These are phyloP conservation scores for Fusarium odoratissimum DNA, from an alignment of 2,329 filamentous ascomycete species.

Conservation along the genomic window DNA sequence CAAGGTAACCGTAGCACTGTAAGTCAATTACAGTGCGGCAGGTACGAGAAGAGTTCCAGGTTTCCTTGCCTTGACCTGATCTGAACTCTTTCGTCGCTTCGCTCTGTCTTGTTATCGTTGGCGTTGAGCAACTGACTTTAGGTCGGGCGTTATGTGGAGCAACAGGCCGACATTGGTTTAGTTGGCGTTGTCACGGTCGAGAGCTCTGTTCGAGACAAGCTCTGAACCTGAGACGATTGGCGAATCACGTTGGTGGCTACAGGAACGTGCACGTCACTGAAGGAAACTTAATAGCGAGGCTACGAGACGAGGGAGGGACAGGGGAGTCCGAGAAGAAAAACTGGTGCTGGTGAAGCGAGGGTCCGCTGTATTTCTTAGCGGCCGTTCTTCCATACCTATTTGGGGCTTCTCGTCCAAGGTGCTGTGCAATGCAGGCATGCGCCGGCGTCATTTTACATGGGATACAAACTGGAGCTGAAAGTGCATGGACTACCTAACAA, in stretches of 20 bases:
- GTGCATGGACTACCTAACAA: neutral
- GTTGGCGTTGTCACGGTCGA: constrained; percentile 9
- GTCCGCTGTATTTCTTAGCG: constrained; percentile 30
- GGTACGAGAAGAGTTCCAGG: constrained; percentile 12
- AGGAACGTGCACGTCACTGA: constrained; percentile 38
- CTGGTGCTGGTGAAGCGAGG: constrained; percentile 3
- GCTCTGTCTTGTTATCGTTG: constrained; percentile 20
- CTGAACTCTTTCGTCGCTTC: constrained; percentile 19
- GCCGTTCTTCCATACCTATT: constrained; percentile 14
- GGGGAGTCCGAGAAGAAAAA: neutral
- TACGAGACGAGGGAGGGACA: neutral
- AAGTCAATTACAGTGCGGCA: neutral
- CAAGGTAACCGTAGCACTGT: neutral
- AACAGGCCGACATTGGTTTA: constrained; percentile 14
- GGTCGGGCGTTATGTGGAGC: constrained; percentile 26
- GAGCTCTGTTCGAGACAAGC: constrained; percentile 34
- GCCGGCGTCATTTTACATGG: neutral
- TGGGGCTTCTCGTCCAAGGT: neutral
- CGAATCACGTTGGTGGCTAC: constrained; percentile 20
- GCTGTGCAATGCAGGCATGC: neutral
- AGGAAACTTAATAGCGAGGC: constrained; percentile 17
- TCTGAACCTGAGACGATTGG: constrained; percentile 26
- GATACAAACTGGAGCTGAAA: neutral
- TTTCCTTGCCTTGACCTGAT: constrained; percentile 18
- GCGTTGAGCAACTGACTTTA: constrained; percentile 19